Conservation (phyloP, 1,284 basidiomycete species). For the Lignosus rhinocerotis region DNA sequence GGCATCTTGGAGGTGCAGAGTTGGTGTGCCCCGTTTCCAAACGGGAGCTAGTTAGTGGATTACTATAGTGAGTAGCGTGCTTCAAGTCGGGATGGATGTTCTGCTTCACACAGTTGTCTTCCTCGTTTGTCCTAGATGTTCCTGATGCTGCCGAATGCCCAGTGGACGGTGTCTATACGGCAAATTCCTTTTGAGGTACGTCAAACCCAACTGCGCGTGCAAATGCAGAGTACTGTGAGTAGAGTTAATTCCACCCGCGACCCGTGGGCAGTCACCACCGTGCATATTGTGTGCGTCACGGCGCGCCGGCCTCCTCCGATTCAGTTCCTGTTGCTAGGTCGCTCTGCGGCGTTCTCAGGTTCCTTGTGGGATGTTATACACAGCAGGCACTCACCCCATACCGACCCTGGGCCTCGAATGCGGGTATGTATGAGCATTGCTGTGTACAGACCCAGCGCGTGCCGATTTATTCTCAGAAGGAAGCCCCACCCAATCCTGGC, state of each 20-base stretch:
- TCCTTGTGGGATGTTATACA: neutral
- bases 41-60: neutral
- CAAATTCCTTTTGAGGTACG: conserved; percentile 8
- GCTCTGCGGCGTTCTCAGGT: conserved; percentile 6
- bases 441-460: conserved; percentile 14
- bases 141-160: conserved; percentile 3
- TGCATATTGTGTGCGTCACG: neutral
- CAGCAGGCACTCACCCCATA: conserved; percentile 5
- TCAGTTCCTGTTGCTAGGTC: conserved; percentile 6
- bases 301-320: neutral
- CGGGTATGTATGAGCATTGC: neutral
- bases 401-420: conserved; percentile 11
- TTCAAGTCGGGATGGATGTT: neutral
- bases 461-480: conserved; percentile 14
- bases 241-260: conserved; percentile 12
- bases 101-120: neutral
- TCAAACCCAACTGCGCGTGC: neutral
- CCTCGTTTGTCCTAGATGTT: conserved; percentile 9
- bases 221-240: neutral
- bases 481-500: conserved; percentile 1
- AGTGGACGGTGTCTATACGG: conserved; percentile 10
- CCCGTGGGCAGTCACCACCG: conserved; percentile 7
- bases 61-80: neutral
- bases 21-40: neutral
- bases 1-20: neutral